A percentile compares a stretch with the other conserved stretches of the same genome.
phyloP scores from a whole-genome alignment of 371 early-diverging fungal genomes.

The Mortierella sp. region DNA sequence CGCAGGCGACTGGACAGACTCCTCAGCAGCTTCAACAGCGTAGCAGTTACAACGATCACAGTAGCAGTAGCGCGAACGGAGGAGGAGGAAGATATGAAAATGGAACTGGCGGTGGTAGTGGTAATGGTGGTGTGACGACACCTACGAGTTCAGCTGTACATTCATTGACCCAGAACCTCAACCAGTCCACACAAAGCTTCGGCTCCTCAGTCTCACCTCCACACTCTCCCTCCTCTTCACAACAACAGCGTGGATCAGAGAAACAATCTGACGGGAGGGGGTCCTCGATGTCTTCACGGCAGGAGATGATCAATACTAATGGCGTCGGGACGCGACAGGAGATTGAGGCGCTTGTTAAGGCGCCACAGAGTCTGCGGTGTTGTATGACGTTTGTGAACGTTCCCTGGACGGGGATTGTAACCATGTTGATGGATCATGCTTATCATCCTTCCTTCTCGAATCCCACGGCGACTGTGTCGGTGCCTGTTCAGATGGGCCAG shows the following conservation, averaged over 20 bases:
- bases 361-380: conserved; percentile 71
- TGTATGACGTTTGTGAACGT: conserved; percentile 89
- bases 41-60: background rate
- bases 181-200: conserved; percentile 11
- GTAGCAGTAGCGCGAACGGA: background rate
- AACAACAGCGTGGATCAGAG: background rate
- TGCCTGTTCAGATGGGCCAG: no score
- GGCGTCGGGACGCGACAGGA: conserved; percentile 57
- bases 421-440: conserved; percentile 45
- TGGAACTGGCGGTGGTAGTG: background rate
- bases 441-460: conserved; percentile 16
- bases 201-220: conserved; percentile 8
- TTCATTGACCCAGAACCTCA: background rate
- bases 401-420: conserved; percentile 78
- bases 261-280: background rate
- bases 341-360: conserved; percentile 59
- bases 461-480: background rate
- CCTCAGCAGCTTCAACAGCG: background rate
- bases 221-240: conserved; percentile 10
- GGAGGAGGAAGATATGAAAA: background rate
- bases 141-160: background rate
- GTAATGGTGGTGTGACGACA: no score
- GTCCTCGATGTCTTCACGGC: background rate
- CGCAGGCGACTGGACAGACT: conserved; percentile 28
- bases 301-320: conserved; percentile 4